A percentile compares a stretch with the other conserved stretches of the same genome.
Conservation (phyloP, 306 rosid species). For the Prunus salicina region DNA sequence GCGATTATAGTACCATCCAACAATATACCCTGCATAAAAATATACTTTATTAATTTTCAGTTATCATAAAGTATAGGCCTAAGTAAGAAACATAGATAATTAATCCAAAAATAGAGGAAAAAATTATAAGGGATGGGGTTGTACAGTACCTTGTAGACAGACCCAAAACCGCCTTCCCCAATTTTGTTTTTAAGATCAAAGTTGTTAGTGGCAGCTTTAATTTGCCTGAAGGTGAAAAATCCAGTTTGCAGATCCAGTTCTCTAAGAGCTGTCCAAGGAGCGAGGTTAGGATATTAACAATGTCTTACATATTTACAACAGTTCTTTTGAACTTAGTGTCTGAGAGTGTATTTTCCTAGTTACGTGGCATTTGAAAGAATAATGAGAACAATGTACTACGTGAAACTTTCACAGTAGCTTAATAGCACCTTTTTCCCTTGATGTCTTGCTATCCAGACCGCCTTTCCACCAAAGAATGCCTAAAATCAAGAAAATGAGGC, state of each 20-base stretch:
- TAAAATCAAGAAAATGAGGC: constrained; percentile 2
- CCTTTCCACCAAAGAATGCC: constrained; percentile 11
- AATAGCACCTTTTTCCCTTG: constrained; percentile 12
- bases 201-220: constrained; percentile 50
- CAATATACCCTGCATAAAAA: constrained; percentile 39
- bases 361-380: neutral
- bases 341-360: neutral
- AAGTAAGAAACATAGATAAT: neutral
- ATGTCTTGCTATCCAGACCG: neutral
- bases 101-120: neutral
- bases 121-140: neutral
- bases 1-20: constrained; percentile 54
- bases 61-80: neutral
- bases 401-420: neutral
- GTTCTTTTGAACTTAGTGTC: neutral
- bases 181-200: constrained; percentile 48
- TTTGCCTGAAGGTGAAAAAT: constrained; percentile 6
- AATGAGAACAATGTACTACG: too few species aligned
- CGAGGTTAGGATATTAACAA: neutral
- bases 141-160: constrained; percentile 56
- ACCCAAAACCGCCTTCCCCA: constrained; percentile 81
- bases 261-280: neutral
- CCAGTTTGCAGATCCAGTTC: constrained; percentile 17
- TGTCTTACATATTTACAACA: neutral
- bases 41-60: too few species aligned